These are phyloP conservation scores for Coemansia sp. DNA, from an alignment of 192 early-diverging fungal species.

Conservation along the genomic window DNA sequence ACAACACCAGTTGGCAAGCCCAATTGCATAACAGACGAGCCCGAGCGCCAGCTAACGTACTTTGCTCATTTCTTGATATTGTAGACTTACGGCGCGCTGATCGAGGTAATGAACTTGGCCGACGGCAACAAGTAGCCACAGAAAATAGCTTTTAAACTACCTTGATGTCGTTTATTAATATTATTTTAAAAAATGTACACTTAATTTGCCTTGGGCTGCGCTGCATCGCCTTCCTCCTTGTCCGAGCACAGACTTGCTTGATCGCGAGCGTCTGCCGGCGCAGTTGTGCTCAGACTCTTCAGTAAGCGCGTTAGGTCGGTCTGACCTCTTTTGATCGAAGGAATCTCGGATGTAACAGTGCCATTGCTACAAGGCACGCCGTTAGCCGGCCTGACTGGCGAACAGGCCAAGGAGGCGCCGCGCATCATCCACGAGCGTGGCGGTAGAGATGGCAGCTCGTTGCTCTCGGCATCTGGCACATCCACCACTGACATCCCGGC, in stretches of 20 bases:
- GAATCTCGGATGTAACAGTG: not conserved
- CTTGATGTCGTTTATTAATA: not conserved
- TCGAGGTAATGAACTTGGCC: conserved; percentile 28
- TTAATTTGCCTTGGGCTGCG: not conserved
- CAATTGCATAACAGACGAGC: not conserved
- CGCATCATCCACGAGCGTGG: conserved; percentile 8
- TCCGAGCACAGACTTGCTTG: not conserved
- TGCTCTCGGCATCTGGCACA: not conserved
- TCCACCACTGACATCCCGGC: not conserved
- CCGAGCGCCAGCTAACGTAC: not conserved
- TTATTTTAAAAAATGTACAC: conserved; percentile 13
- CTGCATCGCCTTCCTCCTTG: not conserved
- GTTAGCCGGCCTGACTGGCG: not conserved
- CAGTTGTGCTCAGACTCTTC: conserved; percentile 3
- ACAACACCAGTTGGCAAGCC: not conserved
- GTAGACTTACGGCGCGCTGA: conserved; percentile 49
- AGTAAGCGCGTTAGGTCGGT: not conserved
- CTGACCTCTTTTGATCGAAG: not conserved
- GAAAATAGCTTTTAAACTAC: not conserved
- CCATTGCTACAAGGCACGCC: not conserved
- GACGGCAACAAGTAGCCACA: conserved; percentile 12
- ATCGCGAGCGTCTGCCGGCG: not conserved
- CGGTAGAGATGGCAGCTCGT: not conserved
- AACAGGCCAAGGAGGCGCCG: not conserved
- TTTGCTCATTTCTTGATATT: not conserved